Evolutionary conservation across 2,329 filamentous ascomycete genomes (phyloP).

Genomic region (Thyridium curvatum): DNA sequence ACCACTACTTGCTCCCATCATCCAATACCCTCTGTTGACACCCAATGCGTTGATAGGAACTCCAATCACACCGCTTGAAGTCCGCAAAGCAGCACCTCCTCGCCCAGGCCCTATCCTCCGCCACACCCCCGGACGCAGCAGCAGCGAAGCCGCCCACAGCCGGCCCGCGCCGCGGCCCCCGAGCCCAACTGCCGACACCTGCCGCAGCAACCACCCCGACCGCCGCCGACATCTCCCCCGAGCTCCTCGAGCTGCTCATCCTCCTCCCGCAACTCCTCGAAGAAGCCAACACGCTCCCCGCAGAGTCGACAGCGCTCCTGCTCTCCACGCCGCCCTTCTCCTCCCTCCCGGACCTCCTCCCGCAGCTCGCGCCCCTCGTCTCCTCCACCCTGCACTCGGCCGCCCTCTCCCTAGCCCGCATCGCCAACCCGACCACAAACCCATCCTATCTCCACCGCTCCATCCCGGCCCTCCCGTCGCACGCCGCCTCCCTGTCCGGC

Average conservation of each 20-base stretch:
- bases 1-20: constrained; percentile 7
- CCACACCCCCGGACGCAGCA: constrained; percentile 23
- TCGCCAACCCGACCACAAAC: constrained; percentile 43
- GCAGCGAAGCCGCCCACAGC: constrained; percentile 8
- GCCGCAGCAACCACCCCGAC: constrained; percentile 12
- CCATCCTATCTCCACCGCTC: constrained; percentile 52
- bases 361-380: constrained; percentile 38
- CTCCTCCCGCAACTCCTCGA: constrained; percentile 47
- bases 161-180: constrained; percentile 15
- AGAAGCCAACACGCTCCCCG: constrained; percentile 24
- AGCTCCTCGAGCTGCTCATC: constrained; percentile 46
- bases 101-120: constrained; percentile 39
- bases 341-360: constrained; percentile 39
- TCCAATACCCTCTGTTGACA: background rate
- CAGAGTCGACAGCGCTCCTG: constrained; percentile 32
- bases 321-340: constrained; percentile 44
- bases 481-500: constrained; percentile 28
- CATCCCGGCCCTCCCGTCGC: constrained; percentile 40
- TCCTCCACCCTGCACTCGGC: constrained; percentile 42
- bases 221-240: constrained; percentile 9
- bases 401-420: constrained; percentile 41
- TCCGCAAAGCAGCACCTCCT: constrained; percentile 46
- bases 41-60: constrained; percentile 29
- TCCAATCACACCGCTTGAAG: constrained; percentile 40
- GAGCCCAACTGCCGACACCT: constrained; percentile 12